Evolutionary conservation across 345 rosid genomes (phyloP).

Genomic region (Hypericum androsaemum): DNA sequence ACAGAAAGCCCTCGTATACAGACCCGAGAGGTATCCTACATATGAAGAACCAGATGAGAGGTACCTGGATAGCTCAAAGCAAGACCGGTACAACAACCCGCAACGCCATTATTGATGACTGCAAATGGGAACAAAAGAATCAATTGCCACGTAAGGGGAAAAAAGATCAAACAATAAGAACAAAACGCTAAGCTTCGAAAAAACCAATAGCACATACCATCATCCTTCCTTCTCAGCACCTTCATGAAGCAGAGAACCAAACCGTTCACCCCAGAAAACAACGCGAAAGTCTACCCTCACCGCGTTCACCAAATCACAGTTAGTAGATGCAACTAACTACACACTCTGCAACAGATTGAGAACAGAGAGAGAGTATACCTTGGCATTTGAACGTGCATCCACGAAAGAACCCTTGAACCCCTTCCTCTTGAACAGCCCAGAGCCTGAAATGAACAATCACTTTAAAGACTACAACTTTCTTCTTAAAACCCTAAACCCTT

Average conservation of each 20-base stretch:
- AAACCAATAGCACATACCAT: constrained; percentile 34
- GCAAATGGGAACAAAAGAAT: constrained; percentile 16
- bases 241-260: constrained; percentile 65
- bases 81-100: constrained; percentile 86
- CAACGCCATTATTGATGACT: constrained; percentile 86
- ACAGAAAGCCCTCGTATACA: no score
- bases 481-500: no score
- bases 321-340: no score
- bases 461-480: no score
- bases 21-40: no score
- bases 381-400: constrained; percentile 82
- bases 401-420: constrained; percentile 73
- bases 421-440: constrained; percentile 10
- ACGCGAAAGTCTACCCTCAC: constrained; percentile 66
- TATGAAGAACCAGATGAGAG: neutral
- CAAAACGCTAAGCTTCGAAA: neutral
- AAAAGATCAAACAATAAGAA: neutral
- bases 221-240: constrained; percentile 85
- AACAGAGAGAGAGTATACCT: constrained; percentile 30
- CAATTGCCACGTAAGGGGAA: neutral
- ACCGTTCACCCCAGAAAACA: constrained; percentile 62
- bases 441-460: no score
- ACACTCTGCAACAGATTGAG: no score
- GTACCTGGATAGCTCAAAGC: constrained; percentile 85
- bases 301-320: no score